Base-by-base conservation (phyloP, 257 asterid species). In the Nicotiana tabacum region DNA sequence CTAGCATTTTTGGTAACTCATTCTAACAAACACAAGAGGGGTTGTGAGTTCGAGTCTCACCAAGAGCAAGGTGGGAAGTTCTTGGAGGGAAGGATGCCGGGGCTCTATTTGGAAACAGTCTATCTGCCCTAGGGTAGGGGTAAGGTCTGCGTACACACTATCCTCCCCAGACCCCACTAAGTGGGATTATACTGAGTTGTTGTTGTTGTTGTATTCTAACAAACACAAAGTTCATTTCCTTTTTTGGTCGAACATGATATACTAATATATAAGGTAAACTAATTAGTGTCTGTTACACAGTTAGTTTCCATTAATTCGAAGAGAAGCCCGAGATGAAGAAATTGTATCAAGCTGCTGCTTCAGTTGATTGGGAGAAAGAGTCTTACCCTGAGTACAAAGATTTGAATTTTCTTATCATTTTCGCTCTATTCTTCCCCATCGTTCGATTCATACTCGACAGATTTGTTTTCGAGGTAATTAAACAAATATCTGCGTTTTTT, bases 361-460 rank as follows among this genome's bases (percentile, higher is more conserved):
- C 21, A 33, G 15, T 51, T 24, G 78, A 80, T n/a, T 86, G 83
- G 87, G 70, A 81, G 39, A 58, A 57, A 64, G 87, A 86, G 29
- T 81, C 89, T 12, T 82, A 68, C 69, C 89, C 89, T 33, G 67
- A 72, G 17, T 77, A 81, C 64, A 66, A 81, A 18, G 89, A 86
- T 81, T 67, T 86, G n/a, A 74, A 21, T 33, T 78, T 77, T 66
- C 82, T 86, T 2, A 29, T 81, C 16, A 81, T 81, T 53, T 83
- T 81, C 1, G 35, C 53, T 10, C 15, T 84, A 68, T 83, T 77
- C 85, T 83, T 84, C 21, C 85, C 87, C 32, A 4, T 82, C 4
- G 18, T 84, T 15, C 87, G 89, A 10, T 86, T 84, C 16, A 46
- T 82, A 46, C 85, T 86, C 2, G 80, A 82, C 77, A 60, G 64